Conservation (phyloP, 2,329 filamentous ascomycete species). For the Epichloe sylvatica region DNA sequence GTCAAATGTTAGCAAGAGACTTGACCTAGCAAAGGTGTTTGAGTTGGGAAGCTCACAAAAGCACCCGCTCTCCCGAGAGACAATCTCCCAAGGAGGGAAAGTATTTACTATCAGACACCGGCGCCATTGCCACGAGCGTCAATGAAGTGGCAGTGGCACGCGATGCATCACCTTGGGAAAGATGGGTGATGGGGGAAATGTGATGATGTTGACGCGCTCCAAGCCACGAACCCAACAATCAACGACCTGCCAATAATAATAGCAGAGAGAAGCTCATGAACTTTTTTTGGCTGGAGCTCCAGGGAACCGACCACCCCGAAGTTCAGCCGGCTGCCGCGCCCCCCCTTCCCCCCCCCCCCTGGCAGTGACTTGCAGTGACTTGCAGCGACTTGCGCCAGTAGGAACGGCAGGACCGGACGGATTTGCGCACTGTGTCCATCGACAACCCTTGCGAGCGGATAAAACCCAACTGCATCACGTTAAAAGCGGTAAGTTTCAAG, state of each 20-base stretch:
- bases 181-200: conserved; percentile 11
- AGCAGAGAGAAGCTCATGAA: no score
- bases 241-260: no score
- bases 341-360: no score
- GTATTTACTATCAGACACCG: conserved; percentile 55
- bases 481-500: neutral
- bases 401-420: neutral
- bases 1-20: conserved; percentile 9
- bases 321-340: conserved; percentile 12
- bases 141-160: conserved; percentile 26
- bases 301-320: conserved; percentile 7
- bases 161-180: conserved; percentile 24
- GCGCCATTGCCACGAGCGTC: conserved; percentile 53
- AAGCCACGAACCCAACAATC: no score
- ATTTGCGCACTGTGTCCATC: neutral
- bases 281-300: conserved; percentile 17
- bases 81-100: conserved; percentile 77
- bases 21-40: neutral
- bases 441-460: neutral
- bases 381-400: neutral
- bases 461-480: neutral
- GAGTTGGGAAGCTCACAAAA: conserved; percentile 51
- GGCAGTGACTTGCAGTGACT: neutral
- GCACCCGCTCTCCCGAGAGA: conserved; percentile 62
- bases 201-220: conserved; percentile 21